Evolutionary conservation across 352 stramenopile species (phyloP).

Genomic region (Phytophthora pinifolia): DNA sequence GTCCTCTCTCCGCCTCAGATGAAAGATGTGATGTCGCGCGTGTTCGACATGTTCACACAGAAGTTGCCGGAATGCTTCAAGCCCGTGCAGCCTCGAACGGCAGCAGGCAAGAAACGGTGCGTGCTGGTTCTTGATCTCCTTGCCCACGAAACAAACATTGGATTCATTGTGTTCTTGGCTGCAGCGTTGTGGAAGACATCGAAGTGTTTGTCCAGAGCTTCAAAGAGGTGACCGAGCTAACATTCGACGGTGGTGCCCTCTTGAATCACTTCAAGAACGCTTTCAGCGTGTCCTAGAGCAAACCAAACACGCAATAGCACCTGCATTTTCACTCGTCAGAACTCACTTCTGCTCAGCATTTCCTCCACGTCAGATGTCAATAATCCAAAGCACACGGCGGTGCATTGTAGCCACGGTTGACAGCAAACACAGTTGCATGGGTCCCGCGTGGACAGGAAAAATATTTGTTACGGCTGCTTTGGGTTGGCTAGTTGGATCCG

Average conservation of each 20-base stretch:
- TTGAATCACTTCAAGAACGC: constrained; percentile 60
- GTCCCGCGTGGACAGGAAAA: constrained; percentile 13
- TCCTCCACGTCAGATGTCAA: background rate
- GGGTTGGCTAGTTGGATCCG: constrained; percentile 32
- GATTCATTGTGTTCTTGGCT: background rate
- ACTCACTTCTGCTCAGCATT: constrained; percentile 3
- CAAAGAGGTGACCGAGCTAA: constrained; percentile 60
- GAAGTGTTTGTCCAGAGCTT: constrained; percentile 76
- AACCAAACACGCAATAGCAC: constrained; percentile 20
- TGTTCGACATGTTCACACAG: constrained; percentile 88
- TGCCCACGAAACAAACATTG: background rate
- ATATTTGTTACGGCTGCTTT: constrained; percentile 26
- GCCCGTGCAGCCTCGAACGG: constrained; percentile 72
- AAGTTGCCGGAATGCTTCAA: constrained; percentile 91
- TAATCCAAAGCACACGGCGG: background rate
- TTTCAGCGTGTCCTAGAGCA: constrained; percentile 46
- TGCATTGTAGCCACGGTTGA: background rate
- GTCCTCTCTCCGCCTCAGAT: constrained; percentile 94
- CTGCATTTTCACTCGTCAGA: constrained; percentile 11
- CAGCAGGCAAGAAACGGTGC: constrained; percentile 70
- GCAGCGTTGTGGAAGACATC: constrained; percentile 74
- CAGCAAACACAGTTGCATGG: constrained; percentile 18
- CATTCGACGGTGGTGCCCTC: constrained; percentile 66
- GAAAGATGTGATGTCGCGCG: constrained; percentile 93
- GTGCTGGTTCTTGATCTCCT: constrained; percentile 4